Evolutionary conservation across 164 flowering plant species (phyloP), one percentile per base, ranked within the genome.

Genomic region (Vitis riparia): DNA sequence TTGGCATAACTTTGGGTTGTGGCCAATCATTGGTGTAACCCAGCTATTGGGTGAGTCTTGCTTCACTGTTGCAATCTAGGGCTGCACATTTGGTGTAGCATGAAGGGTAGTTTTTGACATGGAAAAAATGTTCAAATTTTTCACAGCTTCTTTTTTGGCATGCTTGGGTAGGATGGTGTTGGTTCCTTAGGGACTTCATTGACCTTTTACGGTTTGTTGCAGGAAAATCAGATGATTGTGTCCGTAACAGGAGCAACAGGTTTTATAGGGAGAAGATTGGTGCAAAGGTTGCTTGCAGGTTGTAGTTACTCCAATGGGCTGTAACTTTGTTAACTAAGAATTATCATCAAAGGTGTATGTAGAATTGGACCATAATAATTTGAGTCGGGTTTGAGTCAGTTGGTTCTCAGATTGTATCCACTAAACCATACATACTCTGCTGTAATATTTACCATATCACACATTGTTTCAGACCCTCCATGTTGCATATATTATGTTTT

Each of bases 241-340:
- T 87, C 97, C 62, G 67, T 92, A 44, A 94, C 99, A 5, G 99
- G 97, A 76, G 97, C 94, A n/a, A 94, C 99, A 0, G 97, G 99
- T 15, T 92, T 94, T 78, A 79, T 94, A 47, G 99, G 99, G 29
- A 82, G 72, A 84, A 87, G 89, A 83, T 78, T 94, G 86, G 99
- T 92, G 59, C 91, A 89, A 72, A 92, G 87, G 79, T 84, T 94
- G 55, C 82, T 78, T 77, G 79, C 84, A 87, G 97, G 99, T 94
- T 60, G 71, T 66, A 50, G 15, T 23, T 51, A 55, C 63, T 52
- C 58, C 44, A 37, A 37, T 37, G 44, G 0, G 44, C 44, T 37
- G 6, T 37, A 37, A 37, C 44, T 37, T 37, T 37, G 44, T 6
- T 13, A 48, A 56, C 32, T 63, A 44, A 16, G 14, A 49, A 11